Evolutionary conservation across 2,329 filamentous ascomycete genomes (phyloP), one percentile per base, ranked within the genome.

Genomic region (Lachnellula subtilissima): DNA sequence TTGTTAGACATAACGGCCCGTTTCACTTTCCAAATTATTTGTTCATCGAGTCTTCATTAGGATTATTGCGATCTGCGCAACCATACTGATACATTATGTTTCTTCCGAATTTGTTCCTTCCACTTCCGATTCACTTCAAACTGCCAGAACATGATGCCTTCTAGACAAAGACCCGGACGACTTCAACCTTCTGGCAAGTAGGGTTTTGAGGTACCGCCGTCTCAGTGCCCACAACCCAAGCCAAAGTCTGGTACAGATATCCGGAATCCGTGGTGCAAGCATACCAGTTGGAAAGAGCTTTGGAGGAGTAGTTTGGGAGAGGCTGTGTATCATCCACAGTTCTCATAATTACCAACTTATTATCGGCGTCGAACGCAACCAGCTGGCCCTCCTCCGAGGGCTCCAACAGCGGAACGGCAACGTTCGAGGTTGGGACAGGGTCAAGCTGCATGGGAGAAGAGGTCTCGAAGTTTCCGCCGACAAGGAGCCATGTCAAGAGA

Each of bases 211-310:
- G 45, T 28, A 9, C 68, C 5, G 76, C 74, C 56, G 67, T 58
- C 5, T 42, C 58, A 46, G 60, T 48, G 0, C 76, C 76, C 50
- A 76, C 47, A 2, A 69, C 70, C 74, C 75, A 79, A 35, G 68
- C 70, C 47, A 78, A 54, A 15, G 72, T 75, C n/a, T 61, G 59
- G 60, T 79, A 79, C 23, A 54, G 52, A 59, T 79, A 79, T 15
- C 66, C 71, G 1, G 50, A 73, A 49, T 73, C 70, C 1, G 75
- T 78, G 42, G 68, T 61, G 62, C 77, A 79, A 4, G 72, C 66
- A 58, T 73, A 75, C 77, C 77, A 80, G 66, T 62, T 71, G 67
- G 55, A 71, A 61, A 57, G 61, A 53, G 25, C 59, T 59, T 6
- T 52, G 45, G 65, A 17, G 1, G 50, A 37, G 37, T 62, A 60